A percentile compares a stretch with the other conserved stretches of the same genome.
These are phyloP conservation scores for Globisporangium uncinulatum DNA, from an alignment of 352 stramenopile species.

Conservation along the genomic window DNA sequence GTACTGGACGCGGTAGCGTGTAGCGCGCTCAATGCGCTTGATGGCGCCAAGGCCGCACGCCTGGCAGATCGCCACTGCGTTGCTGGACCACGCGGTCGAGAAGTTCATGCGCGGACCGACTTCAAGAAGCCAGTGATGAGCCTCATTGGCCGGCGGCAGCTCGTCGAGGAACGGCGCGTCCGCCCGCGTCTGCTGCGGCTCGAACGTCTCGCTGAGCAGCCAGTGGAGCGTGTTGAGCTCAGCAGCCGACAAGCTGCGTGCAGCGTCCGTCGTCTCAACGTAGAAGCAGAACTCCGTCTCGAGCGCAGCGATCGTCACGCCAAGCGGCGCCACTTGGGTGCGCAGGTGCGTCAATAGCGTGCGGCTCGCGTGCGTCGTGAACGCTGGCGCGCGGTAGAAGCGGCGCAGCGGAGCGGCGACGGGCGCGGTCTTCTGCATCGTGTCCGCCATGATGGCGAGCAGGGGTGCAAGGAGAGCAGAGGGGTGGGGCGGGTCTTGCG, in stretches of 20 bases:
- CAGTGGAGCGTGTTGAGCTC: conserved; percentile 88
- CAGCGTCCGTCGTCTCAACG: conserved; percentile 69
- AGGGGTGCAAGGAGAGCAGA: background rate
- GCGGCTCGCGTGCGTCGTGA: conserved; percentile 49
- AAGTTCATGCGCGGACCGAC: conserved; percentile 98
- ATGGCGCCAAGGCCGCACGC: conserved; percentile 89
- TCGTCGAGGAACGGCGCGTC: conserved; percentile 48
- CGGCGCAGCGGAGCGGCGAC: conserved; percentile 39
- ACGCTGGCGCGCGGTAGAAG: conserved; percentile 73
- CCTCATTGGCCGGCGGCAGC: conserved; percentile 2
- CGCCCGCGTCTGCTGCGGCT: conserved; percentile 76
- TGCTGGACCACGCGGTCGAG: conserved; percentile 97
- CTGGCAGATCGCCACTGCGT: conserved; percentile 96
- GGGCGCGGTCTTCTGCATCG: conserved; percentile 64
- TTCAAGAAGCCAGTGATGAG: conserved; percentile 83
- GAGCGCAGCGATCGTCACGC: conserved; percentile 47
- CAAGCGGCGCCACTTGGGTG: background rate
- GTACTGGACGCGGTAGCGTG: conserved; percentile 85
- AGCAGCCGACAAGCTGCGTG: conserved; percentile 20
- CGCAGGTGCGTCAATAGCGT: background rate
- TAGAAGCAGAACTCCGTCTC: conserved; percentile 97
- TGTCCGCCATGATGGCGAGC: conserved; percentile 27
- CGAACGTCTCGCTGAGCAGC: conserved; percentile 97
- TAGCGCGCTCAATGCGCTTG: conserved; percentile 92
- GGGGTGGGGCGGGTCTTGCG: background rate